Conservation (phyloP, 768 basidiomycete genomes). For the Mrakia gelida region DNA sequence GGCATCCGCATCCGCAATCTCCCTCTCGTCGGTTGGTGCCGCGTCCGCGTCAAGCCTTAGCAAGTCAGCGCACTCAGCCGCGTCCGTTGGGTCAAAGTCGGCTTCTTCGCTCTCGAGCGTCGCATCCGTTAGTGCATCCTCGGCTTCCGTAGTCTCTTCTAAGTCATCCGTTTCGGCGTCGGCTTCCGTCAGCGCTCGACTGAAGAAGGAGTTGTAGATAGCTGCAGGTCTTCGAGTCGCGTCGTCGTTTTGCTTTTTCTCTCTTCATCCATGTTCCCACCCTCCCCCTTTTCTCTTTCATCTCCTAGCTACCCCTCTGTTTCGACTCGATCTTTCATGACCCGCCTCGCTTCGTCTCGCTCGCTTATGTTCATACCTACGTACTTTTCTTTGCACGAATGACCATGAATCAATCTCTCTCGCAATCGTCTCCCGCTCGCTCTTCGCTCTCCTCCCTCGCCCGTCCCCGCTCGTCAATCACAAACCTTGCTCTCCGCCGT, state of each 20-base stretch:
- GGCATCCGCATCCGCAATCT: slow-evolving; percentile 35
- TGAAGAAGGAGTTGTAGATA: not conserved
- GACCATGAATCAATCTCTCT: not conserved
- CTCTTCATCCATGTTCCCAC: no score
- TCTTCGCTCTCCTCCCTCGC: no score
- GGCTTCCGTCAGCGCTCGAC: not conserved
- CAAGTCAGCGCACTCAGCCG: slow-evolving; percentile 24
- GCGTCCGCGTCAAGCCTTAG: slow-evolving; percentile 38
- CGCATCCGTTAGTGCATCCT: slow-evolving; percentile 38
- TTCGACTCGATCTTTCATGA: no score
- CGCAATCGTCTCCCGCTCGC: no score
- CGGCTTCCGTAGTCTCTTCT: slow-evolving; percentile 30
- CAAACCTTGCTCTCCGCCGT: not conserved
- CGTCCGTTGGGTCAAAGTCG: slow-evolving; percentile 30
- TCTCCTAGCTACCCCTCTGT: no score
- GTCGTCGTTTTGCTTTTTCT: not conserved
- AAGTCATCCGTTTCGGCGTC: not conserved
- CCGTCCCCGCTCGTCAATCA: no score
- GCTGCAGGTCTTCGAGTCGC: not conserved
- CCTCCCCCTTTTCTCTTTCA: no score
- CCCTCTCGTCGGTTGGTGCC: slow-evolving; percentile 36
- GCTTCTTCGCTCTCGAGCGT: slow-evolving; percentile 39
- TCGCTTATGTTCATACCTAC: no score
- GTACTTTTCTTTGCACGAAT: not conserved
- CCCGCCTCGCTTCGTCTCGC: no score